Conservation (phyloP, 768 basidiomycete genomes). For the Mycena floridula region DNA sequence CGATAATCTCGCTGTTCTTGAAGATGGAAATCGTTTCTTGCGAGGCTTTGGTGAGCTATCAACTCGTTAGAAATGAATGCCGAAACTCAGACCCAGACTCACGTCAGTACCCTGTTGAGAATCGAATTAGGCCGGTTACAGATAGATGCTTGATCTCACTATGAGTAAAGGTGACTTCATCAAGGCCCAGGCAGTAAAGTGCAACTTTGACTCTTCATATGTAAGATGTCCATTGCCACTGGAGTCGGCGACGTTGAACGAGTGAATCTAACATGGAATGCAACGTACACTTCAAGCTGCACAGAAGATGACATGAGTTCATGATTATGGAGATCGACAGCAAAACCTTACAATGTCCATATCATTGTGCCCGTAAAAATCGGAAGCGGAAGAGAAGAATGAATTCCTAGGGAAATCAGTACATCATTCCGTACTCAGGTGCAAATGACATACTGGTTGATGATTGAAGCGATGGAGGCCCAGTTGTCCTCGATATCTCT, state of each 20-base stretch:
- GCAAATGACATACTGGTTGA: constrained; percentile 37
- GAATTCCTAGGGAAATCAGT: constrained; percentile 42
- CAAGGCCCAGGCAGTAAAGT: constrained; percentile 69
- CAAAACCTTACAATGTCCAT: constrained; percentile 50
- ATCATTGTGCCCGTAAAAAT: constrained; percentile 66
- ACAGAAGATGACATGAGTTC: background rate
- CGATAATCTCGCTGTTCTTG: constrained; percentile 59
- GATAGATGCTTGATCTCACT: constrained; percentile 15
- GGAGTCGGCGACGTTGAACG: too few species aligned
- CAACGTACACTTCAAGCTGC: constrained; percentile 54
- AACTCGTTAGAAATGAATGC: too few species aligned
- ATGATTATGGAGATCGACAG: too few species aligned
- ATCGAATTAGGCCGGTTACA: too few species aligned
- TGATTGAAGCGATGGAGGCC: constrained; percentile 43
- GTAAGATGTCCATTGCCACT: constrained; percentile 61
- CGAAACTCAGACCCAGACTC: too few species aligned
- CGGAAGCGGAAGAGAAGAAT: constrained; percentile 53
- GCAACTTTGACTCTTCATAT: constrained; percentile 59
- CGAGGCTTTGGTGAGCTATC: constrained; percentile 44
- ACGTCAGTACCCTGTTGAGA: constrained; percentile 31
- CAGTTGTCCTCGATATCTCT: too few species aligned
- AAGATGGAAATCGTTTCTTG: constrained; percentile 47
- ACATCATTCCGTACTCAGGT: background rate
- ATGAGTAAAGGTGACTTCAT: constrained; percentile 66
- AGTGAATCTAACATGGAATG: too few species aligned